A percentile compares a stretch with the other conserved stretches of the same genome.
Evolutionary conservation across 176 grass and related monocot species (phyloP).

Genomic region (Raddia distichophylla): DNA sequence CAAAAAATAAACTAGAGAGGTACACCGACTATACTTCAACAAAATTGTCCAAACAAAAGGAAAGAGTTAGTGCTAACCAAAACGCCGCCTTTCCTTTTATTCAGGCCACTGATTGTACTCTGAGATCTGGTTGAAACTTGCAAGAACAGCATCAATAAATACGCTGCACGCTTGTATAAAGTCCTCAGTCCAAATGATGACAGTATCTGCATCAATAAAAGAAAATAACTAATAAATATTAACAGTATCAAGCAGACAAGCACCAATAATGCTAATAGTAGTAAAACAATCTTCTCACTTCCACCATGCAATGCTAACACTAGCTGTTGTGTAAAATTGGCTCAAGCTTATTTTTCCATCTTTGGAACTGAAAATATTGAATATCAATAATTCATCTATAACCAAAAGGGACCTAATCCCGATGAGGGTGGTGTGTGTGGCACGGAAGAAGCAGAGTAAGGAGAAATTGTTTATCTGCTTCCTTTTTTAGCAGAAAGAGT

Average conservation of each 20-base stretch:
- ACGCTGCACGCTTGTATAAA: background rate
- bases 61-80: constrained; percentile 40
- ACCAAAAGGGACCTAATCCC: too few species aligned
- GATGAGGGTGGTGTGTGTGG: too few species aligned
- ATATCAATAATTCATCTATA: too few species aligned
- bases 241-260: background rate
- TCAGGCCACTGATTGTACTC: constrained; percentile 17
- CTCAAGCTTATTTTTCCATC: background rate
- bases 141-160: background rate
- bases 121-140: background rate
- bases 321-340: background rate
- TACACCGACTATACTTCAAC: too few species aligned
- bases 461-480: too few species aligned
- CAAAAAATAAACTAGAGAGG: too few species aligned
- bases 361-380: too few species aligned
- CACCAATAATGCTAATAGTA: too few species aligned
- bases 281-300: background rate
- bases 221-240: constrained; percentile 11
- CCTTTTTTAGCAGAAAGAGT: too few species aligned
- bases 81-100: constrained; percentile 29
- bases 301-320: background rate
- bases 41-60: background rate
- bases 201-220: constrained; percentile 39
- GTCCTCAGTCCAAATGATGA: constrained; percentile 8
- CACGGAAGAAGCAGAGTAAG: too few species aligned